phyloP scores from a whole-genome alignment of 2,329 filamentous ascomycete species.

The Fusarium albosuccineum region DNA sequence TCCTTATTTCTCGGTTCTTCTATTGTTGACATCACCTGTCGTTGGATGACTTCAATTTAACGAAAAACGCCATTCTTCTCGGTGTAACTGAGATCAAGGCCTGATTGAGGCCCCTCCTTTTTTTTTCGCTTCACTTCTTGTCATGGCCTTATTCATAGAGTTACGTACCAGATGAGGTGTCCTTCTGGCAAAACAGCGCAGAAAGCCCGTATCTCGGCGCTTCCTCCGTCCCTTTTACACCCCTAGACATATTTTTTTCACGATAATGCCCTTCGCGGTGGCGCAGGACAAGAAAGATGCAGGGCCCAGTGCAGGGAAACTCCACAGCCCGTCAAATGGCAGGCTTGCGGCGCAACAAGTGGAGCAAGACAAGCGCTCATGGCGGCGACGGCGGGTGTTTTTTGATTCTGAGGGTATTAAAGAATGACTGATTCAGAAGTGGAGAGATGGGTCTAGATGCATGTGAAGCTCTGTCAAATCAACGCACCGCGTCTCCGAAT shows the following conservation, averaged over 20 bases:
- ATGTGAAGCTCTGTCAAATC: slow-evolving; percentile 25
- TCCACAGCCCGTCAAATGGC: background rate
- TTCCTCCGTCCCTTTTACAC: background rate
- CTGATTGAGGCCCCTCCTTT: slow-evolving; percentile 2
- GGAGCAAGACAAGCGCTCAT: background rate
- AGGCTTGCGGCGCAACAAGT: background rate
- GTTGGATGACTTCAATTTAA: slow-evolving; percentile 19
- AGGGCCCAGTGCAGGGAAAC: background rate
- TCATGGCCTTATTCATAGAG: background rate
- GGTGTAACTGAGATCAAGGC: slow-evolving; percentile 1
- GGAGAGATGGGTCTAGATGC: slow-evolving; percentile 20
- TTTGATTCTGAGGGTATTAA: slow-evolving; percentile 2
- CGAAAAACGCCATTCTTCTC: slow-evolving; percentile 11
- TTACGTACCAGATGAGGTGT: slow-evolving; percentile 1
- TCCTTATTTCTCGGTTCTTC: slow-evolving; percentile 14
- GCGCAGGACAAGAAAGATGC: slow-evolving; percentile 4
- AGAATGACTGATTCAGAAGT: slow-evolving; percentile 15
- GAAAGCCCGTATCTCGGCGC: slow-evolving; percentile 10
- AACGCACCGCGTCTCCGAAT: too few relatives aligned
- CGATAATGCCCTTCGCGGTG: slow-evolving; percentile 13
- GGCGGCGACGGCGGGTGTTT: slow-evolving; percentile 32
- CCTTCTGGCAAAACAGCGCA: background rate
- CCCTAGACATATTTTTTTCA: background rate
- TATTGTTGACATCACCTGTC: slow-evolving; percentile 34
- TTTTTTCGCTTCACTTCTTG: background rate